phyloP scores from a whole-genome alignment of 352 stramenopile species.

The Salisapilia sapeloensis region DNA sequence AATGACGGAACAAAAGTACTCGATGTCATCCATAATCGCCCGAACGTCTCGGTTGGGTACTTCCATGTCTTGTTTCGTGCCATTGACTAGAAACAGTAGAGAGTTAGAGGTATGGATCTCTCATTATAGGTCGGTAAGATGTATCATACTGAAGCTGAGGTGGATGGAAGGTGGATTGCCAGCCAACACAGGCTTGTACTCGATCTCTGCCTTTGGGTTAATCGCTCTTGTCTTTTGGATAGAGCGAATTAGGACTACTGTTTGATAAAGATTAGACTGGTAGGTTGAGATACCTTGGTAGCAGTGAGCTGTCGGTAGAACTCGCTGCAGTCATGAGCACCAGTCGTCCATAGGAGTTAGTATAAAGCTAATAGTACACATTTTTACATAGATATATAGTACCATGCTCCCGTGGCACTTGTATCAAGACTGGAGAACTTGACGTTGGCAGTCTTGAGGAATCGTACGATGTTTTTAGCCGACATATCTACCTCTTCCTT shows the following conservation, averaged over 20 bases:
- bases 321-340: conserved; percentile 20
- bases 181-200: conserved; percentile 29
- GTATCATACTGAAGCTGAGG: conserved; percentile 65
- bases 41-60: conserved; percentile 56
- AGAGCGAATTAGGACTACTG: neutral
- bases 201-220: conserved; percentile 70
- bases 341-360: conserved; percentile 2
- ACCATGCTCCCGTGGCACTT: conserved; percentile 60
- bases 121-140: neutral
- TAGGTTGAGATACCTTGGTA: conserved; percentile 26
- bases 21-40: conserved; percentile 74
- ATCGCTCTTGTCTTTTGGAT: conserved; percentile 30
- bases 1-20: conserved; percentile 75
- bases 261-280: neutral
- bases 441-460: conserved; percentile 72
- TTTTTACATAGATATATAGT: conserved; percentile 1
- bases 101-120: conserved; percentile 1
- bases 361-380: neutral
- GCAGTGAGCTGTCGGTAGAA: conserved; percentile 75
- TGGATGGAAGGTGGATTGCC: conserved; percentile 46
- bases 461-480: conserved; percentile 67
- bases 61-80: conserved; percentile 48
- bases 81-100: conserved; percentile 30
- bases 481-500: conserved; percentile 27
- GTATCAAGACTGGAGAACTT: conserved; percentile 75